Evolutionary conservation across 768 basidiomycete species (phyloP), one percentile per base, ranked within the genome.

Genomic region (Boletus reticulatus): DNA sequence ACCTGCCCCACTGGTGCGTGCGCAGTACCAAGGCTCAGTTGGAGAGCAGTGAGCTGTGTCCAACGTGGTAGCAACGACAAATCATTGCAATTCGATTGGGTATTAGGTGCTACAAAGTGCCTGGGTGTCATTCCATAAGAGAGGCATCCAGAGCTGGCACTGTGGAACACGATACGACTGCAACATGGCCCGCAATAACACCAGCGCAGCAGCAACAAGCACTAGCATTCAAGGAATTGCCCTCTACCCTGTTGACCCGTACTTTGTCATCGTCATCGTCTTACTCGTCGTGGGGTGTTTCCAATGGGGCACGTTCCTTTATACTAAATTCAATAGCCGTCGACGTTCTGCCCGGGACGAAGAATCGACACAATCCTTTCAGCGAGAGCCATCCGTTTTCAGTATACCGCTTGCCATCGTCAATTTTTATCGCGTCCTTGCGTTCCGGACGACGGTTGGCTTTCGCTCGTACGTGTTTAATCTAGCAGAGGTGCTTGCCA

Each of bases 401-500:
- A 58, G 27, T 31, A 14, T 78, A n/a, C 73, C 54, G 27, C 38
- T 65, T 13, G 75, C 73, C 4, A 6, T 73, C 12, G 17, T 69
- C 36, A 72, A 79, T 51, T 47, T 65, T 0, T 70, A 75, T 45
- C 74, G 75, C 1, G 67, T 69, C 13, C 20, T 75, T 27, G 67
- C 72, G 0, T 78, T 77, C 59, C 70, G 79, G 20, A 67, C 62
- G 47, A 67, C 67, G 5, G 43, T 78, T 9, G 65, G 70, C n/a
- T 55, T 80, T 36, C 53, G 64, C 0, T 71, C 71, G 6, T 75
- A 75, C 55, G 65, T 67, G 12, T 63, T 77, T 52, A 80, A 76
- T 51, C 38, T 79, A 10, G 70, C 73, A 12, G 80, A 82, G 56
- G 57, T 79, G 7, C 58, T 72, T 12, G 62, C 76, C 41, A 70